These are phyloP conservation scores for Vaccinium myrtillus DNA, from an alignment of 148 eudicot species.

Conservation along the genomic window DNA sequence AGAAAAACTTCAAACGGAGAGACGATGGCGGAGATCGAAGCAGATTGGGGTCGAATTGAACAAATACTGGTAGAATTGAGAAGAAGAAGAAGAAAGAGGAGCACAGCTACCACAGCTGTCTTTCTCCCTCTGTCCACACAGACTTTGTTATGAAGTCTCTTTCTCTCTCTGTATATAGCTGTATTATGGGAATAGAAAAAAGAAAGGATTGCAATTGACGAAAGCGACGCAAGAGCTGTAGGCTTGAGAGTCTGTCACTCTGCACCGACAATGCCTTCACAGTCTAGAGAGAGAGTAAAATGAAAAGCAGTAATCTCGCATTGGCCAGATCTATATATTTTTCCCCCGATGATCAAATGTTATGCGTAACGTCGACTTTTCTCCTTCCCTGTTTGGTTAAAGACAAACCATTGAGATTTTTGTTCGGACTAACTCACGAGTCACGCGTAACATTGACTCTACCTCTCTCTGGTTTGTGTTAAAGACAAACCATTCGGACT, in stretches of 20 bases:
- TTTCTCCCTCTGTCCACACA: background rate
- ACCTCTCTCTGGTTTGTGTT: too few relatives aligned
- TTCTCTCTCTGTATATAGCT: background rate
- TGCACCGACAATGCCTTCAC: conserved; percentile 11
- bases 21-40: background rate
- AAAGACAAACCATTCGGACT: too few relatives aligned
- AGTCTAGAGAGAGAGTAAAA: background rate
- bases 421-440: too few relatives aligned
- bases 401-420: too few relatives aligned
- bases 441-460: too few relatives aligned
- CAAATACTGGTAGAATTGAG: background rate
- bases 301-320: background rate
- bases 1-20: background rate
- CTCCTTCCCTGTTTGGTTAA: too few relatives aligned
- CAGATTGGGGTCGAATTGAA: background rate
- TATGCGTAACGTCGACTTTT: too few relatives aligned
- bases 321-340: background rate
- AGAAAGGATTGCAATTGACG: background rate
- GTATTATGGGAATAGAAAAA: background rate
- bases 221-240: conserved; percentile 17
- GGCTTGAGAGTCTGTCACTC: background rate
- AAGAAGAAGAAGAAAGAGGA: background rate
- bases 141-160: background rate
- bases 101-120: conserved; percentile 7
- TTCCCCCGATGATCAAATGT: too few relatives aligned